A percentile compares a stretch with the other conserved stretches of the same genome.
phyloP scores from a whole-genome alignment of 768 basidiomycete genomes.

The Boletus edulis region DNA sequence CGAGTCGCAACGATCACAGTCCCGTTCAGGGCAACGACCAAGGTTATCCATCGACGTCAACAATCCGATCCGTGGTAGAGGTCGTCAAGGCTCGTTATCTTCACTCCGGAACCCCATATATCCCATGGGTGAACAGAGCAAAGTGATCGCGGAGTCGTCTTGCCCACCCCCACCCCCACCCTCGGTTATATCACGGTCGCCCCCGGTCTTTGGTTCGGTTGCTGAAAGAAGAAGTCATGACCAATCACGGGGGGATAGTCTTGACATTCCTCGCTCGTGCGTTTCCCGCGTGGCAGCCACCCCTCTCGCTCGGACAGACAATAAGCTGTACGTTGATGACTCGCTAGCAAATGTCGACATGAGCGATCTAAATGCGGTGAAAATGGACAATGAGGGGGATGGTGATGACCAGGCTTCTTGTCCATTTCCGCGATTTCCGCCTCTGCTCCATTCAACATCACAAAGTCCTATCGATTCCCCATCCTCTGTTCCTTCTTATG shows the following conservation, averaged over 20 bases:
- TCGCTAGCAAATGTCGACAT: conserved; percentile 30
- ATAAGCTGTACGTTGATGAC: conserved; percentile 15
- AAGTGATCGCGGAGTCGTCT: conserved; percentile 21
- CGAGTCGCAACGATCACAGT: conserved; percentile 17
- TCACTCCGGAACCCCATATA: conserved; percentile 25
- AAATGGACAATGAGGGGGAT: conserved; percentile 27
- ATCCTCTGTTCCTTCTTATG: conserved; percentile 13
- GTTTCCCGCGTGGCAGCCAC: conserved; percentile 11
- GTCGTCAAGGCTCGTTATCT: conserved; percentile 28
- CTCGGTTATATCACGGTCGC: not conserved
- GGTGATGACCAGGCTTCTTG: conserved; percentile 22
- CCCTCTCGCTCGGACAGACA: not conserved
- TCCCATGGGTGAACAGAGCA: conserved; percentile 7
- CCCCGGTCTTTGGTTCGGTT: conserved; percentile 3
- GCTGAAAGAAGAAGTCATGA: conserved; percentile 8
- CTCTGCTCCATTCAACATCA: conserved; percentile 17
- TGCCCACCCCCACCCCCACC: not conserved
- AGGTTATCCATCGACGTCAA: conserved; percentile 15
- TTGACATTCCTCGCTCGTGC: conserved; percentile 21
- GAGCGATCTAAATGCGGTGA: conserved; percentile 32
- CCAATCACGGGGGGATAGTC: conserved; percentile 13
- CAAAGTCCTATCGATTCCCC: conserved; percentile 4
- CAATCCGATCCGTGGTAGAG: conserved; percentile 13
- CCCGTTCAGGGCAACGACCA: conserved; percentile 16
- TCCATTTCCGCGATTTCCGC: conserved; percentile 27